Percentiles rank a stretch among this genome's conserved stretches.
These are phyloP conservation scores for Tuber calosporum DNA, from an alignment of 495 filamentous ascomycete species.

Conservation along the genomic window DNA sequence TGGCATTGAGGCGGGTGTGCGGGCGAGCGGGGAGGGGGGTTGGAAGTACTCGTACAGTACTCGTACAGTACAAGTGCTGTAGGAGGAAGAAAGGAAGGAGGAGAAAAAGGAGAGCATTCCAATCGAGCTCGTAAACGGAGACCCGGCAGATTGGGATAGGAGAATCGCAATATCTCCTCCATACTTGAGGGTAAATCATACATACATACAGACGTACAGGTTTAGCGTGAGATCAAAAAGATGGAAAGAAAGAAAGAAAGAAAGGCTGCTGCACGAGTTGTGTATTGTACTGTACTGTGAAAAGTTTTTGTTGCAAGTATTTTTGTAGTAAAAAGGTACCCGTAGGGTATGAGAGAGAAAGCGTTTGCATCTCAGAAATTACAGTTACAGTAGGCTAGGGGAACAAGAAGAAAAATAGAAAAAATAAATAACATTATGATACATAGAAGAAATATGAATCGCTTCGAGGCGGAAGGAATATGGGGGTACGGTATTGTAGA, in stretches of 20 bases:
- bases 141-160: neutral
- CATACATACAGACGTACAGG: neutral
- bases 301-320: neutral
- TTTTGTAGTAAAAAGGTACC: neutral
- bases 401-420: too few species aligned
- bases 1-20: neutral
- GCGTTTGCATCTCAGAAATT: neutral
- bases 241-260: neutral
- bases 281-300: neutral
- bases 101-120: neutral
- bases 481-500: neutral
- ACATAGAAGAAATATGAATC: too few species aligned
- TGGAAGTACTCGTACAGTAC: too few species aligned
- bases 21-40: neutral
- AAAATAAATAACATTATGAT: neutral
- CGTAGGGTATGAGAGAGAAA: neutral
- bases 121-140: neutral
- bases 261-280: too few species aligned
- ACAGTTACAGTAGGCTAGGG: too few species aligned
- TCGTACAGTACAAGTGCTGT: too few species aligned
- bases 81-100: neutral
- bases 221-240: neutral
- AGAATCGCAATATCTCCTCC: neutral
- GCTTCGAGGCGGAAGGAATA: neutral
- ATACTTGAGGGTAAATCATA: neutral